A percentile compares a stretch with the other conserved stretches of the same genome.
Conservation (phyloP, 176 grass and related monocot genomes). For the Oropetium thomaeum region DNA sequence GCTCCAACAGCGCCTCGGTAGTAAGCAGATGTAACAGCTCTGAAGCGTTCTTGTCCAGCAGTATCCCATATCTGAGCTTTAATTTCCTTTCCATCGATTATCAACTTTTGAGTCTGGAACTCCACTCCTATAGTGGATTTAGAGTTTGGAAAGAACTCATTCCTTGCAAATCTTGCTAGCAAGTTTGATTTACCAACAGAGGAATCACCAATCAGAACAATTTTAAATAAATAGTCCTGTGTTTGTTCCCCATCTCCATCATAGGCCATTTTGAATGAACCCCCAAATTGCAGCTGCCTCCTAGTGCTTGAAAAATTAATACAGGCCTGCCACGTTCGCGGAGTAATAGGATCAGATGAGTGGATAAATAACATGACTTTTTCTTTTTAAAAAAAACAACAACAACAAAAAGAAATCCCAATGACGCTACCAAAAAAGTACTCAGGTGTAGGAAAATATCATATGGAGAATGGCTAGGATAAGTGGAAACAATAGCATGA, state of each 20-base stretch:
- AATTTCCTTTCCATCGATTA: slow-evolving; percentile 72
- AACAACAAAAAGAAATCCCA: neutral
- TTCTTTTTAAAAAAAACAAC: no score
- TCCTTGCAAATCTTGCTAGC: slow-evolving; percentile 58
- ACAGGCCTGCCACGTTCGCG: slow-evolving; percentile 26
- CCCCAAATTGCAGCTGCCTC: slow-evolving; percentile 1
- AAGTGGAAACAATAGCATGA: neutral
- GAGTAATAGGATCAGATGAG: neutral
- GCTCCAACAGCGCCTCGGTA: slow-evolving; percentile 68
- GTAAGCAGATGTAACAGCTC: slow-evolving; percentile 70
- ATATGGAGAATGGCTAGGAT: neutral
- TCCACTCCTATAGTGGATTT: slow-evolving; percentile 73
- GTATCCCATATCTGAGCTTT: slow-evolving; percentile 85
- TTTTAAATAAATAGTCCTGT: slow-evolving; percentile 71
- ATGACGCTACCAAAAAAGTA: neutral
- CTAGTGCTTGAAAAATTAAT: neutral
- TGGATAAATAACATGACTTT: neutral
- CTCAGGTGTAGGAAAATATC: slow-evolving; percentile 12
- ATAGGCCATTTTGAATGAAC: slow-evolving; percentile 44
- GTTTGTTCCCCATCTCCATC: slow-evolving; percentile 50
- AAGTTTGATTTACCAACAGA: slow-evolving; percentile 76
- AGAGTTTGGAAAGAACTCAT: slow-evolving; percentile 65
- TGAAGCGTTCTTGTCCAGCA: slow-evolving; percentile 69
- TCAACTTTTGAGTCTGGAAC: slow-evolving; percentile 67
- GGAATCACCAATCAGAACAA: slow-evolving; percentile 61